phyloP scores from a whole-genome alignment of 2,329 filamentous ascomycete species.

The Venturiaceae sp. region DNA sequence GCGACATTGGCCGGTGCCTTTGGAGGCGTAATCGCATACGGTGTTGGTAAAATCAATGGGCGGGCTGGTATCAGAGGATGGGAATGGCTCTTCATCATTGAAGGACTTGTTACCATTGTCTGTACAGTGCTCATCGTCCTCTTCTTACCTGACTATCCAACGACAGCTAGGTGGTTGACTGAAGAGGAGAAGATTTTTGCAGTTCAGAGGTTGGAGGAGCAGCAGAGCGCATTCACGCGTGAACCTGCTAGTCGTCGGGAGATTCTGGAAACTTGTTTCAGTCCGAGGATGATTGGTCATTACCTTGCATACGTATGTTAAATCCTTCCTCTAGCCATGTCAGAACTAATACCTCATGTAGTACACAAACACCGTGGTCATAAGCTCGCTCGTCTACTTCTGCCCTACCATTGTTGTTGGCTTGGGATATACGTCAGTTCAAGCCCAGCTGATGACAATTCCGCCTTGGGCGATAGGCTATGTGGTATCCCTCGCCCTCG shows the following conservation, averaged over 20 bases:
- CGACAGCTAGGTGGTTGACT: neutral
- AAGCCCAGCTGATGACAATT: neutral
- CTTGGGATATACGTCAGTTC: neutral
- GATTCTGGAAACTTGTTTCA: too few species aligned
- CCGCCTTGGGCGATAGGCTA: neutral
- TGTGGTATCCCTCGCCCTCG: neutral
- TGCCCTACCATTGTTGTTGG: neutral
- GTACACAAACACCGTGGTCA: too few species aligned
- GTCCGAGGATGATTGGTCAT: too few species aligned
- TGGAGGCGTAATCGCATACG: too few species aligned
- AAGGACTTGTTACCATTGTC: neutral
- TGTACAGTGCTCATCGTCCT: neutral
- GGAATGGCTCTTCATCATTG: neutral
- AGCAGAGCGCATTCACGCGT: too few species aligned
- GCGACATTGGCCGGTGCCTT: too few species aligned
- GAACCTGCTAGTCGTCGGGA: too few species aligned
- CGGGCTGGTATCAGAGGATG: neutral
- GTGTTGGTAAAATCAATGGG: neutral
- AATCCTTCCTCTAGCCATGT: too few species aligned
- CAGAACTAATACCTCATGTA: too few species aligned
- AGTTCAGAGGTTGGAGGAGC: neutral
- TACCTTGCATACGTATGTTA: too few species aligned
- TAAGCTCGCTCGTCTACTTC: neutral
- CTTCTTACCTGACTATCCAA: neutral
- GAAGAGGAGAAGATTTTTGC: neutral